Percentiles rank a stretch among this genome's conserved stretches.
phyloP scores from a whole-genome alignment of 306 rosid species.

The Cyamopsis tetragonoloba region DNA sequence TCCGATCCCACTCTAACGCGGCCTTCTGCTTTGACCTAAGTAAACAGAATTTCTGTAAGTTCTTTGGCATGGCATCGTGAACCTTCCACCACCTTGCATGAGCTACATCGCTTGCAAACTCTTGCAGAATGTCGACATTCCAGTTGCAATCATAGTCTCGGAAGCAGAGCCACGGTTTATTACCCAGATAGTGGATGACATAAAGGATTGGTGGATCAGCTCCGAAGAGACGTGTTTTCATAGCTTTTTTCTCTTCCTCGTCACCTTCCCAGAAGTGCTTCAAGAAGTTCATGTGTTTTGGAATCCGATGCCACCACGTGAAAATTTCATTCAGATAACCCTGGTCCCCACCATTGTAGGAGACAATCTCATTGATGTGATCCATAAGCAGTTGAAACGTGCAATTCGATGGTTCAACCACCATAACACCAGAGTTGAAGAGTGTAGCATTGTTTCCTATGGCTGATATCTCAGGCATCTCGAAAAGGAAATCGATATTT shows the following conservation, averaged over 20 bases:
- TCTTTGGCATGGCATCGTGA: constrained; percentile 75
- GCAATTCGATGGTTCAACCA: constrained; percentile 78
- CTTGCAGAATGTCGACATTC: constrained; percentile 68
- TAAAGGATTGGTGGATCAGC: constrained; percentile 76
- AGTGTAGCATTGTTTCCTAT: constrained; percentile 77
- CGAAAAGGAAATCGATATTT: constrained; percentile 79
- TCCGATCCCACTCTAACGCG: constrained; percentile 77
- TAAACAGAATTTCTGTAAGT: constrained; percentile 66
- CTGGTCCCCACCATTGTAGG: constrained; percentile 90
- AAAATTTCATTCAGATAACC: constrained; percentile 81
- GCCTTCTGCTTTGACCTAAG: constrained; percentile 85
- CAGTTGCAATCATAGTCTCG: constrained; percentile 92
- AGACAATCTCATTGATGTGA: constrained; percentile 72
- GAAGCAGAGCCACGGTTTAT: constrained; percentile 87
- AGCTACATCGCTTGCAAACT: constrained; percentile 78
- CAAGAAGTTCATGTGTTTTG: constrained; percentile 86
- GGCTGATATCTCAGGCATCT: constrained; percentile 81
- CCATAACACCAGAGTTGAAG: constrained; percentile 89
- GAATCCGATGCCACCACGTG: constrained; percentile 95
- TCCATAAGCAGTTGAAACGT: constrained; percentile 81
- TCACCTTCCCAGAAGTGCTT: constrained; percentile 93
- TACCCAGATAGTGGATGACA: constrained; percentile 80
- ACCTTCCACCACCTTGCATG: constrained; percentile 87
- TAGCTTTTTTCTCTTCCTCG: constrained; percentile 53
- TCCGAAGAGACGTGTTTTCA: constrained; percentile 67